A percentile compares a stretch with the other conserved stretches of the same genome.
Conservation (phyloP, 2,329 filamentous ascomycete genomes). For the Didymella glomerata region DNA sequence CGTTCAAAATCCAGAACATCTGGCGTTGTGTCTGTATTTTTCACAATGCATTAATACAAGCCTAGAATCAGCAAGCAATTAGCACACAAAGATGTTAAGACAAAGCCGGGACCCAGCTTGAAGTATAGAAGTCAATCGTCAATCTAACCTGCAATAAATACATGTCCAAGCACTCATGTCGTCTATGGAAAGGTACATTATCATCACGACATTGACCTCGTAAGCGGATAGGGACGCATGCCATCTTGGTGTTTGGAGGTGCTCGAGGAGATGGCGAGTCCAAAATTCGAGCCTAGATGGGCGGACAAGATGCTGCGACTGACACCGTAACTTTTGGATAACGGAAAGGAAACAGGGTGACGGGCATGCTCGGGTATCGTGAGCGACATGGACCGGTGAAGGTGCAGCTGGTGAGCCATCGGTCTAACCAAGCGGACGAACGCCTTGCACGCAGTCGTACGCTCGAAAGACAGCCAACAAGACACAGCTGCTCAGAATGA, state of each 20-base stretch:
- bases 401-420: constrained; percentile 30
- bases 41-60: background rate
- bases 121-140: constrained; percentile 38
- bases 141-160: constrained; percentile 46
- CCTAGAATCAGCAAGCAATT: background rate
- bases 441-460: constrained; percentile 29
- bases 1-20: background rate
- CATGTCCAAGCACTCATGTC: constrained; percentile 44
- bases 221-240: constrained; percentile 14
- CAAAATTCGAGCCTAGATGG: constrained; percentile 32
- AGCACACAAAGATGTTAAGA: constrained; percentile 1
- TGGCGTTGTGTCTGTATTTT: background rate
- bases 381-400: constrained; percentile 30
- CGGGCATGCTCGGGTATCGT: constrained; percentile 34
- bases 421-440: constrained; percentile 26
- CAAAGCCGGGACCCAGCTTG: constrained; percentile 2
- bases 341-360: constrained; percentile 31
- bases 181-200: constrained; percentile 37
- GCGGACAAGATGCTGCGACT: constrained; percentile 30
- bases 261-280: constrained; percentile 35
- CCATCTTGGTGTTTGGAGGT: constrained; percentile 27
- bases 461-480: constrained; percentile 31
- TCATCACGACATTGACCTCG: constrained; percentile 25
- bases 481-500: constrained; percentile 33
- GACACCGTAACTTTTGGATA: constrained; percentile 47